A percentile compares a stretch with the other conserved stretches of the same genome.
These are phyloP conservation scores for Neurospora terricola DNA, from an alignment of 495 filamentous ascomycete species.

Conservation along the genomic window DNA sequence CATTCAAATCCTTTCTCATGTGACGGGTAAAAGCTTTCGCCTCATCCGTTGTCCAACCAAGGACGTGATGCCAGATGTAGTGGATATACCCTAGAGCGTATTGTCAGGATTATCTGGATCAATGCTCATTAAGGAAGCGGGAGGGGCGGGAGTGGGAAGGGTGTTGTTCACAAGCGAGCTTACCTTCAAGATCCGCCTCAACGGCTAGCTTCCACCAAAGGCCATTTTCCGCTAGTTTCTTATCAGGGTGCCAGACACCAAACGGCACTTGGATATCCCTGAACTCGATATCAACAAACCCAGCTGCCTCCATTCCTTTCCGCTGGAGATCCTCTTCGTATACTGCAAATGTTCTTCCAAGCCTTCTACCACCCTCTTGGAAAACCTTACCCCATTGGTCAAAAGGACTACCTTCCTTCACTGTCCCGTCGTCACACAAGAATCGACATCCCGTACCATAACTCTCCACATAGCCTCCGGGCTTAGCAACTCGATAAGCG, in stretches of 20 bases:
- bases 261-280: constrained; percentile 12
- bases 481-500: constrained; percentile 23
- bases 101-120: not conserved
- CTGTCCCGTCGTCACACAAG: constrained; percentile 14
- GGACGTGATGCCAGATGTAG: not conserved
- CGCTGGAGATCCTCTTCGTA: constrained; percentile 35
- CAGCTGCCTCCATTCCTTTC: constrained; percentile 46
- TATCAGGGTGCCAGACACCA: not conserved
- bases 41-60: constrained; percentile 27
- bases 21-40: constrained; percentile 25
- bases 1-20: constrained; percentile 22
- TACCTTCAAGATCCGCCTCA: constrained; percentile 25
- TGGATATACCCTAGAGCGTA: not conserved
- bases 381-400: constrained; percentile 24
- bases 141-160: constrained; percentile 5
- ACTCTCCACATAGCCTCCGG: constrained; percentile 26
- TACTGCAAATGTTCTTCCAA: constrained; percentile 9
- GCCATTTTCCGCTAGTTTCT: constrained; percentile 28
- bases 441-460: constrained; percentile 11
- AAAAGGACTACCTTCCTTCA: constrained; percentile 15
- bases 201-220: constrained; percentile 20
- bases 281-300: constrained; percentile 42
- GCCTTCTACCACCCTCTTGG: constrained; percentile 7
- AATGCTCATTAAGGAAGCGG: not conserved
- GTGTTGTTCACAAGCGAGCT: not conserved